These are phyloP conservation scores for Psilocybe sp. DNA, from an alignment of 768 basidiomycete genomes.

Conservation along the genomic window DNA sequence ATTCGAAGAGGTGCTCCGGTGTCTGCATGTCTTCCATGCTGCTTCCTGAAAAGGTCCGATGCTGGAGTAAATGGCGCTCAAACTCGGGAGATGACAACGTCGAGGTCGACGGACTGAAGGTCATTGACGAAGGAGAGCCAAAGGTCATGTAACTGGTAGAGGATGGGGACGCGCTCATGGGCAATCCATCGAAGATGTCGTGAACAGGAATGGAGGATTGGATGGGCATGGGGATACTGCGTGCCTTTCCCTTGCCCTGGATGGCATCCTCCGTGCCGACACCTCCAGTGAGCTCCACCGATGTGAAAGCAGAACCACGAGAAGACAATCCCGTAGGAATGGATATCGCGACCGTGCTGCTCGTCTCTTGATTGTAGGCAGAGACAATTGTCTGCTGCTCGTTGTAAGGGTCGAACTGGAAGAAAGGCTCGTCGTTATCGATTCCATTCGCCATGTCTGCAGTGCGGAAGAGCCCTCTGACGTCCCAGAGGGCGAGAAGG, in stretches of 20 bases:
- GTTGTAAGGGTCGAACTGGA: slow-evolving; percentile 50
- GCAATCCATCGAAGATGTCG: slow-evolving; percentile 38
- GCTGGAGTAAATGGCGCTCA: slow-evolving; percentile 14
- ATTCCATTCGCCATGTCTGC: slow-evolving; percentile 38
- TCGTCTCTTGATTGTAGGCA: slow-evolving; percentile 9
- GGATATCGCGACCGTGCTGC: slow-evolving; percentile 9
- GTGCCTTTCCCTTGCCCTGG: slow-evolving; percentile 54
- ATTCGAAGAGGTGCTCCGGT: slow-evolving; percentile 12
- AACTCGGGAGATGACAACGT: slow-evolving; percentile 19
- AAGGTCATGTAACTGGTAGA: slow-evolving; percentile 26
- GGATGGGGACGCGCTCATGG: slow-evolving; percentile 14
- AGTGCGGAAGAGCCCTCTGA: slow-evolving; percentile 11
- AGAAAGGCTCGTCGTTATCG: slow-evolving; percentile 54
- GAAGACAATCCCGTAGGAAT: slow-evolving; percentile 22
- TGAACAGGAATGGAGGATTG: slow-evolving; percentile 28
- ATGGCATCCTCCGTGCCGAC: slow-evolving; percentile 7
- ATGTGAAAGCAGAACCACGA: slow-evolving; percentile 26
- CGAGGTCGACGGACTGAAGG: slow-evolving; percentile 24
- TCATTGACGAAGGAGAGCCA: slow-evolving; percentile 22
- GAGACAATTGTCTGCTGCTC: slow-evolving; percentile 11
- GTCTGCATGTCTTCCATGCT: slow-evolving; percentile 20
- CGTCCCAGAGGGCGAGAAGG: slow-evolving; percentile 7
- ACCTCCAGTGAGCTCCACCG: slow-evolving; percentile 23
- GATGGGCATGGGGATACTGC: slow-evolving; percentile 47
- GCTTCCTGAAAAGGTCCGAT: slow-evolving; percentile 13